Conservation (phyloP, 768 basidiomycete genomes). For the Sarcodon sp. region DNA sequence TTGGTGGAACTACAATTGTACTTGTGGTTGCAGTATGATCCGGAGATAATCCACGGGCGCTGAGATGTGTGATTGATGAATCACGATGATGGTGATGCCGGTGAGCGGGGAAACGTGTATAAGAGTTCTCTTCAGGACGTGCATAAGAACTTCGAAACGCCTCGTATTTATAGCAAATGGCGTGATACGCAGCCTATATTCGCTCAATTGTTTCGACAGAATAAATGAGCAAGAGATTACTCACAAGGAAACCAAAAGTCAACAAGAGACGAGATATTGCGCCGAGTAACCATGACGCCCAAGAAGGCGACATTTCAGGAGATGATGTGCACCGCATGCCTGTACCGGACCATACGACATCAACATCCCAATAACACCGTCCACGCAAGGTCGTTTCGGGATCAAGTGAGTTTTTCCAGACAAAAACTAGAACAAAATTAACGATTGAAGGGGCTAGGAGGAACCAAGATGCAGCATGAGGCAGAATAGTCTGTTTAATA, state of each 20-base stretch:
- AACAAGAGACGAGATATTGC: conserved; percentile 38
- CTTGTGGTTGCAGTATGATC: too few relatives aligned
- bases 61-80: not conserved
- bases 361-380: conserved; percentile 54
- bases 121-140: not conserved
- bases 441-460: conserved; percentile 38
- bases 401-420: conserved; percentile 33
- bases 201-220: not conserved
- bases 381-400: conserved; percentile 21
- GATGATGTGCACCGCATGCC: conserved; percentile 12
- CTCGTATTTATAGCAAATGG: conserved; percentile 12
- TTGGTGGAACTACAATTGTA: too few relatives aligned
- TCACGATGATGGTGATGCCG: not conserved
- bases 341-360: conserved; percentile 47
- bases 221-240: conserved; percentile 13
- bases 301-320: conserved; percentile 20
- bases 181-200: conserved; percentile 12
- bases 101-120: not conserved
- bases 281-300: conserved; percentile 42
- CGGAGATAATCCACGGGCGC: too few relatives aligned
- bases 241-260: conserved; percentile 39
- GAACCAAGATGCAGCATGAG: conserved; percentile 29
- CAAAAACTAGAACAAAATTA: conserved; percentile 40
- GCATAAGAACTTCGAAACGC: not conserved
- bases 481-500: conserved; percentile 21